Evolutionary conservation across 169 alveolate genomes (phyloP).

Genomic region (Babesia sp.): DNA sequence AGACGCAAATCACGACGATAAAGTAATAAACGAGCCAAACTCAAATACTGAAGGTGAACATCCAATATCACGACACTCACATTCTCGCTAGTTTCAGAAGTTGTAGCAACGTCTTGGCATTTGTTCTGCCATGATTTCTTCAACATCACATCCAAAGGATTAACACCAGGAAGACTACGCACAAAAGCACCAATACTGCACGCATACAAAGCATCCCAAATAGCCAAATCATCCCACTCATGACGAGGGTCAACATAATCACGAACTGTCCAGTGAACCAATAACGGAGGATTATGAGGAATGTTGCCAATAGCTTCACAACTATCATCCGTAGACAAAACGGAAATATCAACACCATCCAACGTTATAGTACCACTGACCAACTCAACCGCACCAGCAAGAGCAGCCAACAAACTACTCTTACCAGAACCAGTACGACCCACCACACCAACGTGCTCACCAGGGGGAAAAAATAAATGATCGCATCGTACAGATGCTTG

Average conservation of each 20-base stretch:
- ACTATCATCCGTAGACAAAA: conserved; percentile 16
- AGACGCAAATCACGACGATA: conserved; percentile 49
- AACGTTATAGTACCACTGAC: conserved; percentile 33
- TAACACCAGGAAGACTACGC: conserved; percentile 5
- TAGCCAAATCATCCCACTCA: conserved; percentile 43
- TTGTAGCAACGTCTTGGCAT: neutral
- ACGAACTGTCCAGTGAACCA: conserved; percentile 63
- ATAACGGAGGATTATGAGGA: conserved; percentile 65
- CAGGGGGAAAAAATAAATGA: conserved; percentile 7
- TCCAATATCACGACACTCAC: conserved; percentile 33
- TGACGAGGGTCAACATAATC: conserved; percentile 57
- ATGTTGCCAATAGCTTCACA: conserved; percentile 45
- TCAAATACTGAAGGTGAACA: conserved; percentile 59
- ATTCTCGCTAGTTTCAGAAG: neutral
- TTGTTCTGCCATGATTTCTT: conserved; percentile 40
- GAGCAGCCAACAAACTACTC: conserved; percentile 44
- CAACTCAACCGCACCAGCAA: conserved; percentile 48
- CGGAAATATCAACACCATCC: conserved; percentile 57
- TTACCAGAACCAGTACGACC: conserved; percentile 73
- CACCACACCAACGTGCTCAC: conserved; percentile 58
- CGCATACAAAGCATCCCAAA: conserved; percentile 40
- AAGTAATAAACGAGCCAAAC: conserved; percentile 48
- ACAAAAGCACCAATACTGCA: conserved; percentile 35
- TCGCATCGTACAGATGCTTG: neutral
- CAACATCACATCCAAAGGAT: conserved; percentile 14